phyloP scores from a whole-genome alignment of 2,329 filamentous ascomycete species.

The Phyllosticta citribraziliensis region DNA sequence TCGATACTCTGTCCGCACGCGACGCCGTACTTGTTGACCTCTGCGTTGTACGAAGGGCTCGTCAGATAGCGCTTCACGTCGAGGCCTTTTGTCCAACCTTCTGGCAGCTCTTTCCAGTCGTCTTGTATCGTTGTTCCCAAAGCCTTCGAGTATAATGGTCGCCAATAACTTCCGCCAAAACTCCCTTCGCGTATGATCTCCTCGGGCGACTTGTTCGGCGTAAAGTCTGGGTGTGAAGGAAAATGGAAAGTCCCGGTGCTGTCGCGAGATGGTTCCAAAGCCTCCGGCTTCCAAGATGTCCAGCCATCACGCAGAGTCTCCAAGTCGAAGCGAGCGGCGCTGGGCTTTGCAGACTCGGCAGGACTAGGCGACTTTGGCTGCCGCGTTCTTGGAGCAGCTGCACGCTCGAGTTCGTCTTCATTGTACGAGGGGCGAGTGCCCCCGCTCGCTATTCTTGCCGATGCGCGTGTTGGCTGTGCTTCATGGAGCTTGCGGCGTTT shows the following conservation, averaged over 20 bases:
- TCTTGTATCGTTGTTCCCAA: conserved; percentile 34
- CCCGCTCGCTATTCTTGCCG: conserved; percentile 38
- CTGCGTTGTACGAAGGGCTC: conserved; percentile 33
- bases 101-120: conserved; percentile 40
- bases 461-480: conserved; percentile 32
- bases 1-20: conserved; percentile 45
- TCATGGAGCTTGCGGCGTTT: conserved; percentile 17
- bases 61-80: conserved; percentile 32
- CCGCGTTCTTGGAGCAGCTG: neutral
- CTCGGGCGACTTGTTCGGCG: conserved; percentile 44
- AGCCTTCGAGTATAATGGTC: conserved; percentile 36
- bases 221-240: conserved; percentile 34
- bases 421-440: conserved; percentile 15
- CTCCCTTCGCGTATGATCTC: conserved; percentile 43
- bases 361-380: neutral
- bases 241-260: conserved; percentile 38
- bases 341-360: neutral
- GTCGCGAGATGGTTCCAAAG: conserved; percentile 32
- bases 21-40: conserved; percentile 45
- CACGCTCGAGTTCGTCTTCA: neutral
- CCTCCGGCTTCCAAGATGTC: conserved; percentile 35
- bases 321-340: conserved; percentile 14
- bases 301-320: conserved; percentile 29
- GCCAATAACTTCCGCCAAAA: conserved; percentile 45
- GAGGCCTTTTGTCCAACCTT: conserved; percentile 34